phyloP scores from a whole-genome alignment of 495 filamentous ascomycete species.

The Baudoinia panamericana region DNA sequence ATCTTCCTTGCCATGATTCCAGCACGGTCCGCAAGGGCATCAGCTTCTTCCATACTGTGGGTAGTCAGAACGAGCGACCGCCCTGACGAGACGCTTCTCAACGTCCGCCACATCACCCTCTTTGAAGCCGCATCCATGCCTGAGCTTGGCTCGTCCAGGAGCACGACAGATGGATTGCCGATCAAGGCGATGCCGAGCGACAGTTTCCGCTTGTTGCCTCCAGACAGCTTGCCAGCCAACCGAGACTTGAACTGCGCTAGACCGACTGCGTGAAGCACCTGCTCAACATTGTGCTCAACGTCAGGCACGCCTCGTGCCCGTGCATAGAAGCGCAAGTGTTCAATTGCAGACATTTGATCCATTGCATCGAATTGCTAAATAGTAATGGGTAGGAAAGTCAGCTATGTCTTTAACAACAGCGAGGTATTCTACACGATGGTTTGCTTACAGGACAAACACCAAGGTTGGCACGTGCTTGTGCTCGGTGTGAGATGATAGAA shows the following conservation, averaged over 20 bases:
- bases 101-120: conserved; percentile 61
- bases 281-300: conserved; percentile 46
- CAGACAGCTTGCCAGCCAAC: conserved; percentile 53
- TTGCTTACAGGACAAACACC: conserved; percentile 73
- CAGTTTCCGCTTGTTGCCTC: conserved; percentile 63
- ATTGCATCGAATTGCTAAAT: conserved; percentile 30
- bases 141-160: conserved; percentile 57
- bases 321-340: conserved; percentile 66
- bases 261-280: conserved; percentile 29
- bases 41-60: conserved; percentile 70
- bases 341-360: conserved; percentile 56
- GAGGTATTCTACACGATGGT: too few species aligned
- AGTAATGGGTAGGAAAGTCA: too few species aligned
- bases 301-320: conserved; percentile 52
- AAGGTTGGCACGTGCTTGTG: conserved; percentile 52
- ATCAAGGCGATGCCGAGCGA: conserved; percentile 63
- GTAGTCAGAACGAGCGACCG: conserved; percentile 46
- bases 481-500: conserved; percentile 50
- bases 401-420: not conserved
- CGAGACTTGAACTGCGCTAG: conserved; percentile 42
- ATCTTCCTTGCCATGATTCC: conserved; percentile 61
- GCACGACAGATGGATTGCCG: conserved; percentile 58
- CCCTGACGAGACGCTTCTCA: conserved; percentile 43
- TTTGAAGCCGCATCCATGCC: conserved; percentile 65
- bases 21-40: conserved; percentile 54